These are phyloP conservation scores for Coemansia sp. DNA, from an alignment of 192 early-diverging fungal species.

Conservation along the genomic window DNA sequence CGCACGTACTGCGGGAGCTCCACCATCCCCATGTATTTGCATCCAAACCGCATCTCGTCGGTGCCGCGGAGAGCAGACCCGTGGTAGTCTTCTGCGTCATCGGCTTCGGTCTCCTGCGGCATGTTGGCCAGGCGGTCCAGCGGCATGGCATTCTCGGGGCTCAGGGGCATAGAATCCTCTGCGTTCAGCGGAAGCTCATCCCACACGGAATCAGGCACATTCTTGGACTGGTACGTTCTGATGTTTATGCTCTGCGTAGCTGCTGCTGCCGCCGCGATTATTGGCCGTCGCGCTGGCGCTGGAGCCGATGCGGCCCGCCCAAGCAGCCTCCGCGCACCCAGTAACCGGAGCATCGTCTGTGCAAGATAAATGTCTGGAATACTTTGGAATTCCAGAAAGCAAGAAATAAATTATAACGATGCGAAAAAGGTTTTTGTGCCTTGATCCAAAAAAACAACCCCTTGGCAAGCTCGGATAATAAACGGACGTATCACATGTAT, in stretches of 20 bases:
- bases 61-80: conserved; percentile 25
- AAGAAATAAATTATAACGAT: no score
- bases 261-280: neutral
- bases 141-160: neutral
- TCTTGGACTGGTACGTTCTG: conserved; percentile 4
- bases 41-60: conserved; percentile 50
- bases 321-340: neutral
- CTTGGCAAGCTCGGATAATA: no score
- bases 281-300: neutral
- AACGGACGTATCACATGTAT: no score
- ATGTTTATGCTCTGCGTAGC: neutral
- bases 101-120: conserved; percentile 9
- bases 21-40: conserved; percentile 51
- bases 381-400: no score
- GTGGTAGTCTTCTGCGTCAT: neutral
- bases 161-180: neutral
- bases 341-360: neutral
- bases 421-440: no score
- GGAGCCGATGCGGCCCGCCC: neutral
- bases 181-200: conserved; percentile 2
- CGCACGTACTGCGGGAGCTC: conserved; percentile 24
- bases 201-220: conserved; percentile 36
- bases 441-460: no score
- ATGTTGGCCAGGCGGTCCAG: conserved; percentile 5
- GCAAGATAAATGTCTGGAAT: no score